A percentile compares a stretch with the other conserved stretches of the same genome.
Evolutionary conservation across 1,139 yeast species (phyloP).

Genomic region (Candida glucosophila): DNA sequence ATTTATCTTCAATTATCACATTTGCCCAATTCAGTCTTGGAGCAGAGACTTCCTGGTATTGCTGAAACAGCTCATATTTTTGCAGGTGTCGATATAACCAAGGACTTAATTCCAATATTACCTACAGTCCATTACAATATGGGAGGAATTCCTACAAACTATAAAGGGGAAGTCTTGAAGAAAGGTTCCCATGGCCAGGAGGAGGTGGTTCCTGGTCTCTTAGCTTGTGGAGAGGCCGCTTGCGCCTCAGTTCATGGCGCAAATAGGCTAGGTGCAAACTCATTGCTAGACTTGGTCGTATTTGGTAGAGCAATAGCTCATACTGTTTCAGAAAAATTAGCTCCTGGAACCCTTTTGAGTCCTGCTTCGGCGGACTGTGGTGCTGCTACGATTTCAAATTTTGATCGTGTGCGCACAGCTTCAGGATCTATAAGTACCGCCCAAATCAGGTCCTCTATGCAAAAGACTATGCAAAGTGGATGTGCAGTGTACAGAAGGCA

Average conservation of each 20-base stretch:
- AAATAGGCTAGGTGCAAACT: constrained; percentile 97
- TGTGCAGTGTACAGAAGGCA: constrained; percentile 96
- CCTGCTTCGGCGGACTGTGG: constrained; percentile 78
- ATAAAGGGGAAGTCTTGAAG: constrained; percentile 91
- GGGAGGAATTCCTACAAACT: constrained; percentile 99
- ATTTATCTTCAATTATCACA: constrained; percentile 91
- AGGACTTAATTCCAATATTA: constrained; percentile 96
- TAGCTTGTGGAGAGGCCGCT: constrained; percentile 98
- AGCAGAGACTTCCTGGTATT: constrained; percentile 97
- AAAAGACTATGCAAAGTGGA: constrained; percentile 91
- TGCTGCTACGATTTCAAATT: constrained; percentile 79
- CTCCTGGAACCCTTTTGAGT: constrained; percentile 83
- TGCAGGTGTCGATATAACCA: constrained; percentile 98
- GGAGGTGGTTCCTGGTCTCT: constrained; percentile 83
- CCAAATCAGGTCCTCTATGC: constrained; percentile 86
- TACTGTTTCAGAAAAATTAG: constrained; percentile 74
- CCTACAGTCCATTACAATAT: constrained; percentile 99
- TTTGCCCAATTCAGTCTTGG: constrained; percentile 82
- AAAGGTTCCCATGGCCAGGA: constrained; percentile 85
- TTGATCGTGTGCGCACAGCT: constrained; percentile 84
- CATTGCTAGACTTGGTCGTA: constrained; percentile 90
- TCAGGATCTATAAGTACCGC: constrained; percentile 78
- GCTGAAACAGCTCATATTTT: constrained; percentile 97
- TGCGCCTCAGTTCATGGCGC: constrained; percentile 99
- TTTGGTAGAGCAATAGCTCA: constrained; percentile 98